phyloP scores from a whole-genome alignment of 331 rosid species.

The Quercus phellos region DNA sequence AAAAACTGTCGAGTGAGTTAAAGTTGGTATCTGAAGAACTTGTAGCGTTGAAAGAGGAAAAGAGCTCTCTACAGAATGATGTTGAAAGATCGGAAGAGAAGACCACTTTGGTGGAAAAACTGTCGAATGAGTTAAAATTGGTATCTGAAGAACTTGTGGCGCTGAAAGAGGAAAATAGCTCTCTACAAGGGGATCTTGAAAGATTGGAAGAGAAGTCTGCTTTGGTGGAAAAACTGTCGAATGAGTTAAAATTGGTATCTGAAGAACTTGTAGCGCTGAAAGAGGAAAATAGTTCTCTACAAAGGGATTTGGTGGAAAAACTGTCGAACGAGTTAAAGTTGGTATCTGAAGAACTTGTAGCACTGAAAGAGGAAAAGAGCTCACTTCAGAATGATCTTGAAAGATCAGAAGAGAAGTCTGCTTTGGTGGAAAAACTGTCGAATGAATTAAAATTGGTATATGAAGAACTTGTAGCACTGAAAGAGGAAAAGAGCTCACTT shows the following conservation, averaged over 20 bases:
- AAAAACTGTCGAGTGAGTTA: conserved; percentile 49
- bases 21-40: conserved; percentile 51
- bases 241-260: no score
- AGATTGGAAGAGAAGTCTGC: conserved; percentile 72
- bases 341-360: no score
- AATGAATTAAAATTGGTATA: no score
- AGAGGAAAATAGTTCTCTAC: no score
- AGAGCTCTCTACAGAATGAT: conserved; percentile 54
- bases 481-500: no score
- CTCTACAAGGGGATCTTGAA: conserved; percentile 61
- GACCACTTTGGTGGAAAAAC: conserved; percentile 47
- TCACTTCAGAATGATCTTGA: no score
- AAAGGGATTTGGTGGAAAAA: conserved; percentile 55
- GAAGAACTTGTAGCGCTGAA: no score
- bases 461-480: no score
- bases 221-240: no score
- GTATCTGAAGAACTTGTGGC: conserved; percentile 51
- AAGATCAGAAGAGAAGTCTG: no score
- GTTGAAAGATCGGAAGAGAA: conserved; percentile 80
- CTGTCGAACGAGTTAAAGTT: no score
- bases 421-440: conserved; percentile 41
- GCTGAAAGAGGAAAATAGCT: conserved; percentile 58
- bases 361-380: no score
- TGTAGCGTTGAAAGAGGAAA: conserved; percentile 54
- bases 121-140: conserved; percentile 46